Base-by-base conservation (phyloP, 345 rosid genomes). In the Geranium rotundifolium region DNA sequence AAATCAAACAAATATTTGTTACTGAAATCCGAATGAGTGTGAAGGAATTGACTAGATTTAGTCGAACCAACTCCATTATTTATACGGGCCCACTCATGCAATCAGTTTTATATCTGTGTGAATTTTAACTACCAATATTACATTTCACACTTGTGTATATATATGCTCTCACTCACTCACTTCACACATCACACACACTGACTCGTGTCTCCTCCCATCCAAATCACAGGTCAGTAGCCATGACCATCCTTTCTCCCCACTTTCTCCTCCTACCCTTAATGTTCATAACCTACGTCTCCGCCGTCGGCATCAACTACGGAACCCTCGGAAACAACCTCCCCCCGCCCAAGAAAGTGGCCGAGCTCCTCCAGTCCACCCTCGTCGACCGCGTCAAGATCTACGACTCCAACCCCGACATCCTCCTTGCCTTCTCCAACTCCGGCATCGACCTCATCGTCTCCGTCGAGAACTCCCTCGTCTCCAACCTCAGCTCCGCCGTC, bases 261-360 rank as follows among this genome's bases (percentile, higher is more conserved):
- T 39, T 73, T 61, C 37, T 66, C 37, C 39, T 64, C 54, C 29
- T 63, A 57, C 60, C 66, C 17, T 68, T 74, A 46, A 10, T 59
- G 57, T 54, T 56, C 1, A 15, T 52, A 49, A 56, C 3, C 16
- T 18, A 9, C 58, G 77, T 66, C 27, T 63, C 66, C 31, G 66
- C 79, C 63, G 83, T 82, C 54, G 85, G 91, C 7, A 65, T 81
- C 41, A 85, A 82, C 84, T 82, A 85, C 58, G 84, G 90, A 17
- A 85, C 90, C 14, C 71, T 82, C 7, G 91, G 86, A 15, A 83
- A 71, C 77, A 79, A 85, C 82, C 84, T 85, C 55, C 91, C 87
- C 3, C 71, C 86, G 0, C 91, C 88, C 0, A 77, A 77, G 54
- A 77, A 54, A 69, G 89, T 86, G 57, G 88, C 91, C 5, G 80